These are phyloP conservation scores for Aspergillus tubingensis DNA, from an alignment of 2,329 filamentous ascomycete genomes.

Conservation along the genomic window DNA sequence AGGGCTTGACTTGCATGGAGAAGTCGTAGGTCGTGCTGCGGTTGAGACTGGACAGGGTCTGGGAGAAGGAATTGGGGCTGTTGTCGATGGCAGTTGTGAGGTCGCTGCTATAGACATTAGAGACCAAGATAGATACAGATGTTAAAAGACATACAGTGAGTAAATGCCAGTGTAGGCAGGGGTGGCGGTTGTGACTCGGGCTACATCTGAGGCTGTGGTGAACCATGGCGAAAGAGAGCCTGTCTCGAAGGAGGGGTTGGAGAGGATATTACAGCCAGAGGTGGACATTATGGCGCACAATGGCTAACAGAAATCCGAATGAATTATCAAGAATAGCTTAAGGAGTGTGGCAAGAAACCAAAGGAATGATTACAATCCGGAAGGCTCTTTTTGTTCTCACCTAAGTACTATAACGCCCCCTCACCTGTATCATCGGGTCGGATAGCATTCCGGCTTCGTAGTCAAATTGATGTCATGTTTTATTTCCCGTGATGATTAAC, in stretches of 20 bases:
- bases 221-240: conserved; percentile 24
- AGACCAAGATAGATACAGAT: neutral
- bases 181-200: conserved; percentile 20
- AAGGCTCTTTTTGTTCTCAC: too few relatives aligned
- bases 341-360: neutral
- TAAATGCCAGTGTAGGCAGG: conserved; percentile 22
- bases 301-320: rapidly evolving
- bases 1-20: conserved; percentile 16
- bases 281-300: conserved; percentile 16
- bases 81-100: conserved; percentile 26
- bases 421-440: neutral
- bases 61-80: conserved; percentile 23
- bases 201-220: conserved; percentile 21
- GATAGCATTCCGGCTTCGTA: neutral
- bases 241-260: conserved; percentile 27
- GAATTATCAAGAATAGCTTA: neutral
- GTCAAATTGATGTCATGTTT: neutral
- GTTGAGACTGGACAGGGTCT: conserved; percentile 18
- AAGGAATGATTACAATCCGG: too few relatives aligned
- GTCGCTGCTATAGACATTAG: conserved; percentile 11
- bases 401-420: neutral
- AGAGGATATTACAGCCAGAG: conserved; percentile 22
- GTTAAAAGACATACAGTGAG: conserved; percentile 21
- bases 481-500: rapidly evolving
- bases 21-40: conserved; percentile 21